Percentiles rank a stretch among this genome's conserved stretches.
Evolutionary conservation across 2,329 filamentous ascomycete species (phyloP).

Genomic region (Fusarium compactum): DNA sequence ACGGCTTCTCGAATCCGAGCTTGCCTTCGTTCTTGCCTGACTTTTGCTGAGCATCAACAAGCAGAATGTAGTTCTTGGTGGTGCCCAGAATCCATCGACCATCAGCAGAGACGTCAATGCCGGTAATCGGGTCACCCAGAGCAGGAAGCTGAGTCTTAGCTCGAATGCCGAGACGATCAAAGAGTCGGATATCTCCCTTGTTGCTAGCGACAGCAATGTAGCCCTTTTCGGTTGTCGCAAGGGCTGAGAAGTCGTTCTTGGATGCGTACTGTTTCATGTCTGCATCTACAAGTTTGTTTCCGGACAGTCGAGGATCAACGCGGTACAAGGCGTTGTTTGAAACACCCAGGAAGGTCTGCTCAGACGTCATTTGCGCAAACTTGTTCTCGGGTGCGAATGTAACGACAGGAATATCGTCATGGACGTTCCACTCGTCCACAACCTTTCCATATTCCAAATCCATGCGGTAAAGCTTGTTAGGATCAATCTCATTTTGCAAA

Average conservation of each 20-base stretch:
- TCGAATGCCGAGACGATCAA: constrained; percentile 95
- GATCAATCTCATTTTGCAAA: constrained; percentile 83
- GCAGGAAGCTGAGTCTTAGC: constrained; percentile 98
- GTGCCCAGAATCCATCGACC: constrained; percentile 96
- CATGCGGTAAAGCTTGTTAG: constrained; percentile 95
- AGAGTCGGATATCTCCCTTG: constrained; percentile 97
- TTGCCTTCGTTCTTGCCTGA: constrained; percentile 96
- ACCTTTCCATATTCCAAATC: constrained; percentile 98
- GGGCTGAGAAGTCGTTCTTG: constrained; percentile 96
- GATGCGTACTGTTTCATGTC: constrained; percentile 96
- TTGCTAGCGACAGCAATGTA: constrained; percentile 97
- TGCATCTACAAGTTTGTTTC: constrained; percentile 91
- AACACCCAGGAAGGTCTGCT: constrained; percentile 94
- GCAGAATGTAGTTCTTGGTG: constrained; percentile 91
- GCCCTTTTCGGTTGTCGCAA: constrained; percentile 95
- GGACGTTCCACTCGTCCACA: constrained; percentile 98
- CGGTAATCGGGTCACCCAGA: constrained; percentile 93
- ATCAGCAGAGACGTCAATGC: constrained; percentile 94
- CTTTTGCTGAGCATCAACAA: constrained; percentile 92
- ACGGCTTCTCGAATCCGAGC: constrained; percentile 95
- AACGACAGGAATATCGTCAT: constrained; percentile 93
- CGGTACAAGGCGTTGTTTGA: constrained; percentile 94
- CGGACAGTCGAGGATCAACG: constrained; percentile 88
- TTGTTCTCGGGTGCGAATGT: constrained; percentile 97
- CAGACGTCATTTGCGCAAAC: constrained; percentile 95